Conservation (phyloP, 495 filamentous ascomycete genomes). For the Sporormia fimetaria region DNA sequence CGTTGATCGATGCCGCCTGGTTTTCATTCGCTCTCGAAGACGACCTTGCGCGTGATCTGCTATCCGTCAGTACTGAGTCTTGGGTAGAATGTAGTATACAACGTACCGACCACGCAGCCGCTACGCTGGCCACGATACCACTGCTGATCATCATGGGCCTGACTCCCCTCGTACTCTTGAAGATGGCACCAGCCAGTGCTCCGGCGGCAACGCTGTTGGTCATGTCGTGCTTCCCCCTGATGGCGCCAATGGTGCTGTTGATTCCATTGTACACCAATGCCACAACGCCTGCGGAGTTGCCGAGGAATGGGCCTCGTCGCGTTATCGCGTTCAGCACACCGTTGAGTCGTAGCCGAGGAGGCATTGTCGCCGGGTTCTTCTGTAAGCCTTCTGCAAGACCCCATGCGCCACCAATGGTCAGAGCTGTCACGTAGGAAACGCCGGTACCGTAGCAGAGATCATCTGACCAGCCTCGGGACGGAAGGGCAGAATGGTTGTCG, state of each 20-base stretch:
- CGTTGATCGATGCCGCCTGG: neutral
- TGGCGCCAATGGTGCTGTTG: conserved; percentile 80
- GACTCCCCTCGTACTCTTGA: conserved; percentile 85
- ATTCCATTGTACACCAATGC: conserved; percentile 88
- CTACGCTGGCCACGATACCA: conserved; percentile 70
- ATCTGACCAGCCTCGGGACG: conserved; percentile 92
- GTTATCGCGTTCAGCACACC: conserved; percentile 88
- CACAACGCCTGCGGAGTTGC: conserved; percentile 87
- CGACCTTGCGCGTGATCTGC: conserved; percentile 12
- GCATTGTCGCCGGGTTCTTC: conserved; percentile 56
- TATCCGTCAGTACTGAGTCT: neutral
- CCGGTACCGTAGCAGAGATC: conserved; percentile 97
- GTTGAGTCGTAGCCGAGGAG: conserved; percentile 85
- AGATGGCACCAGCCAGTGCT: conserved; percentile 77
- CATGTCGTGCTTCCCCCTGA: conserved; percentile 81
- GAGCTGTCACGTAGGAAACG: conserved; percentile 75
- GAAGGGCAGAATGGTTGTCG: conserved; percentile 71
- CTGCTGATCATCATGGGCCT: conserved; percentile 89
- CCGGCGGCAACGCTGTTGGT: conserved; percentile 80
- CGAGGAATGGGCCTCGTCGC: conserved; percentile 85
- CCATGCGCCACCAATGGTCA: conserved; percentile 84
- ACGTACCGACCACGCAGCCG: conserved; percentile 74
- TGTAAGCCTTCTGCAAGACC: conserved; percentile 78
- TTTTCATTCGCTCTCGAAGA: conserved; percentile 16
- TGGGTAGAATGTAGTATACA: neutral